Base-by-base conservation (phyloP, 1,284 basidiomycete species). In the Ustilago cynodontis region DNA sequence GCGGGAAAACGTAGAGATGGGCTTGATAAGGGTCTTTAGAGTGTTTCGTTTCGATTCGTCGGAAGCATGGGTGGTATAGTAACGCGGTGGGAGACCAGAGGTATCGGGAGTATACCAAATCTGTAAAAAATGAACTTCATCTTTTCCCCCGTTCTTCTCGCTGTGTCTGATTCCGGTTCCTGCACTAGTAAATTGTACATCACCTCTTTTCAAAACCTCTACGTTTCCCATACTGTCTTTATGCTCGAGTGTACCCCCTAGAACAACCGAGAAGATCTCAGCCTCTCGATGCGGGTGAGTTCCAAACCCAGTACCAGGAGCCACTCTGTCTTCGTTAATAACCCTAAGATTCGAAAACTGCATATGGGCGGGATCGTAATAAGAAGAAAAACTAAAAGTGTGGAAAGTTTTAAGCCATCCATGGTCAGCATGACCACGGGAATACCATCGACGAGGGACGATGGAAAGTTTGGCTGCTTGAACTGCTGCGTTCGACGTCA, bases 311-410 rank as follows among this genome's bases (percentile, higher is more conserved):
- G 90, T 92, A 3, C 87, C 84, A 4, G 93, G 88, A 2, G 90
- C 90, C 29, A 97, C 93, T 35, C 94, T 90, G 82, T 97, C 95
- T 86, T 97, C 95, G 87, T 97, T 98, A 85, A 98, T 88, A 7
- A 90, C 89, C 58, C 88, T 79, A 2, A 89, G 80, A 41, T 83
- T 69, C 2, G 87, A 88, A 69, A 87, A 89, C 8, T 71, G 29
- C 45, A 90, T 87, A 77, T 92, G 90, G 1, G 86, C 61, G 3
- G 83, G 79, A 60, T 92, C 91, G 67, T 91, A 89, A 85, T 94
- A 94, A 81, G 87, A 87, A 1, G 94, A 92, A 82, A 95, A 95
- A 8, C 91, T 90, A 94, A 79, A 81, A 0, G 79, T 79, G 39
- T 77, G 71, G 61, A 72, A 79, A 2, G 79, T 78, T 71, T 94